A percentile compares a stretch with the other conserved stretches of the same genome.
Evolutionary conservation across 2,329 filamentous ascomycete genomes (phyloP).

Genomic region (Penicillium sclerotigenum): DNA sequence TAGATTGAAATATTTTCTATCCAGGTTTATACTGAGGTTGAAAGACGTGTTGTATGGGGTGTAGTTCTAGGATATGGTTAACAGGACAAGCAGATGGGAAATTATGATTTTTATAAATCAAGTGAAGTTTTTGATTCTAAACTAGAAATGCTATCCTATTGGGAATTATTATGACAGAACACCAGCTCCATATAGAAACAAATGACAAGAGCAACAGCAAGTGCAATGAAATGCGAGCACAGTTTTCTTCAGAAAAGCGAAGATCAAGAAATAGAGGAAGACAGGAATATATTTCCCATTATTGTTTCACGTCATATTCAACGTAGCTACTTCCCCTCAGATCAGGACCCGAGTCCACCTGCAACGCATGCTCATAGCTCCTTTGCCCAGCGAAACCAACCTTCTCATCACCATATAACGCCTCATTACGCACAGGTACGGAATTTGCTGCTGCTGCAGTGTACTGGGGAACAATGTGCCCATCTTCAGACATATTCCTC

Average conservation of each 20-base stretch:
- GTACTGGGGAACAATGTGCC: slow-evolving; percentile 27
- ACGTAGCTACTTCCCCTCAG: slow-evolving; percentile 37
- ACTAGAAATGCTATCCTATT: background rate
- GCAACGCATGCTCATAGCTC: slow-evolving; percentile 30
- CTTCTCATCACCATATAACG: slow-evolving; percentile 40
- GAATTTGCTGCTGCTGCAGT: slow-evolving; percentile 18
- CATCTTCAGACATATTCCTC: slow-evolving; percentile 13
- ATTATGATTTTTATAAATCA: background rate
- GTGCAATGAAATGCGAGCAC: background rate
- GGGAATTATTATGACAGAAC: background rate
- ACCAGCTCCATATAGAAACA: background rate
- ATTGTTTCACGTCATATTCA: slow-evolving; percentile 37
- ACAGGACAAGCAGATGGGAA: background rate
- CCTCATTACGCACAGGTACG: background rate
- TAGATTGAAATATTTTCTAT: background rate
- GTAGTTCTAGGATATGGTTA: background rate
- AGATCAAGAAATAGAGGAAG: background rate
- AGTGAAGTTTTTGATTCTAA: background rate
- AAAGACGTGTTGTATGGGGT: background rate
- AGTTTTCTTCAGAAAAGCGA: background rate
- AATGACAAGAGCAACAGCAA: background rate
- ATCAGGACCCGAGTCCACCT: slow-evolving; percentile 24
- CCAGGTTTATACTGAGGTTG: background rate
- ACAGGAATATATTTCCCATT: background rate
- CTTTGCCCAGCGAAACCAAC: slow-evolving; percentile 43